These are phyloP conservation scores for Phellinidium pouzarii DNA, from an alignment of 1,284 basidiomycete genomes.

Conservation along the genomic window DNA sequence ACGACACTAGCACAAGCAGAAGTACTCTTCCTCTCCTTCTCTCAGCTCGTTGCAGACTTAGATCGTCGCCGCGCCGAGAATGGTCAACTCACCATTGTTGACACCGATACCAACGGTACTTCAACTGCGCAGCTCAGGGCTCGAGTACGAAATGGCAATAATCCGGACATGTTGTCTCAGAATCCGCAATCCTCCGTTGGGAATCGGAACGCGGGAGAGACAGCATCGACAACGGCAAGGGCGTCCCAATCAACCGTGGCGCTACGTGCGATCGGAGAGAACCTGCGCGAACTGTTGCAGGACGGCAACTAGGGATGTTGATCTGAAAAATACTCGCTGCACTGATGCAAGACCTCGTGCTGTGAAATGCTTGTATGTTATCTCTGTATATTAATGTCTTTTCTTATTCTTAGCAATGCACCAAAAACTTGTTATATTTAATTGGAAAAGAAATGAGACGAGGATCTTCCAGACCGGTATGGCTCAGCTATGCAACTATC, in stretches of 20 bases:
- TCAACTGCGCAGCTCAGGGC: background rate
- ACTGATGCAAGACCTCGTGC: no score
- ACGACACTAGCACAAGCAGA: slow-evolving; percentile 90
- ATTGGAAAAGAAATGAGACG: no score
- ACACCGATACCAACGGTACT: background rate
- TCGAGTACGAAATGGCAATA: background rate
- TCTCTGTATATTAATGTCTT: no score
- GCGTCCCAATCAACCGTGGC: background rate
- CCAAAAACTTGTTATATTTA: no score
- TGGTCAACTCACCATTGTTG: no score
- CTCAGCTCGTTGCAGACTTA: slow-evolving; percentile 82
- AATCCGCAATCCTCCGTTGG: no score
- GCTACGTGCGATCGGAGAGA: slow-evolving; percentile 19
- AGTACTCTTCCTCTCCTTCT: slow-evolving; percentile 83
- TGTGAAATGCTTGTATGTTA: no score
- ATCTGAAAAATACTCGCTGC: slow-evolving; percentile 1
- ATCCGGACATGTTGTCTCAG: no score
- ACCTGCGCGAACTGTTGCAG: slow-evolving; percentile 22
- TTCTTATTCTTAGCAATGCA: no score
- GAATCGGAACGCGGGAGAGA: background rate
- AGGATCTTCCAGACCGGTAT: no score
- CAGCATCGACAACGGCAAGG: background rate
- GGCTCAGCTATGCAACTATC: no score
- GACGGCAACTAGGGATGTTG: no score
- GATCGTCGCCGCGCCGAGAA: slow-evolving; percentile 66